These are phyloP conservation scores for Brassica balearica DNA, from an alignment of 441 rosid species.

Conservation along the genomic window DNA sequence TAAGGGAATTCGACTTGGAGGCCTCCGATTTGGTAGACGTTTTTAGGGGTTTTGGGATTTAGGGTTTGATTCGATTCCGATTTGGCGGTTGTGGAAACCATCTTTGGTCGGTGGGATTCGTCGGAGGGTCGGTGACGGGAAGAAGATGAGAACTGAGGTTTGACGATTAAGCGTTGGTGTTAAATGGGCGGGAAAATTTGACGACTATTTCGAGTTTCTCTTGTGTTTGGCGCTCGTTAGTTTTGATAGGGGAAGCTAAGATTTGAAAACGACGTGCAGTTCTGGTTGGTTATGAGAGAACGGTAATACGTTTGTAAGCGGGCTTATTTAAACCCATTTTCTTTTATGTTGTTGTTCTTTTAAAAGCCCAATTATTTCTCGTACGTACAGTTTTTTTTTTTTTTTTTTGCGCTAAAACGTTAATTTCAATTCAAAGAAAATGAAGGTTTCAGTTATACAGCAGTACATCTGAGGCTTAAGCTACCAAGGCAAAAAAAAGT, in stretches of 20 bases:
- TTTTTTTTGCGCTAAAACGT: too few relatives aligned
- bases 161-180: background rate
- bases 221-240: slow-evolving; percentile 28
- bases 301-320: slow-evolving; percentile 6
- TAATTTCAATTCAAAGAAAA: too few relatives aligned
- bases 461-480: too few relatives aligned
- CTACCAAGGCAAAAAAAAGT: too few relatives aligned
- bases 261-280: slow-evolving; percentile 25
- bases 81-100: slow-evolving; percentile 37
- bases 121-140: background rate
- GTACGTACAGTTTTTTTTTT: too few relatives aligned
- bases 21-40: slow-evolving; percentile 70
- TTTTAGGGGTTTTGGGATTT: slow-evolving; percentile 52
- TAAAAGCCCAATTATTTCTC: background rate
- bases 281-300: slow-evolving; percentile 4
- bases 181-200: slow-evolving; percentile 38
- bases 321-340: background rate
- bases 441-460: too few relatives aligned
- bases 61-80: slow-evolving; percentile 39
- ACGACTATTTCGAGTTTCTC: slow-evolving; percentile 3
- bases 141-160: background rate
- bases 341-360: background rate
- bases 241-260: background rate
- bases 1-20: slow-evolving; percentile 87
- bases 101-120: slow-evolving; percentile 19